Evolutionary conservation across 176 grass and related monocot genomes (phyloP).

Genomic region (Neostapfia colusana): DNA sequence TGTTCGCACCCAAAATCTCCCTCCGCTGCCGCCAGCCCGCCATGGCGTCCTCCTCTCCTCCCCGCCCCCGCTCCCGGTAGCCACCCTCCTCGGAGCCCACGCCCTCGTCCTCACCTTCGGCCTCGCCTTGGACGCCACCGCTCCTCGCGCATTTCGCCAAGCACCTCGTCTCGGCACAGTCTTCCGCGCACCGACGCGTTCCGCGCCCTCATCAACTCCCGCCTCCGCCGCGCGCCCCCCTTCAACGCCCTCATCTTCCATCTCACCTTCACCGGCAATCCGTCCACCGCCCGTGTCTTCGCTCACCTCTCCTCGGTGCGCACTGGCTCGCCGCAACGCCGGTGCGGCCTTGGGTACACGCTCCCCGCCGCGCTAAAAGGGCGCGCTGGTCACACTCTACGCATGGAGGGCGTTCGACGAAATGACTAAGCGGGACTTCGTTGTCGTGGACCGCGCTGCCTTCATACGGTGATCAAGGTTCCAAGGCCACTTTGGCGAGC

Average conservation of each 20-base stretch:
- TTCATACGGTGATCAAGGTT: conserved; percentile 35
- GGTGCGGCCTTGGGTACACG: conserved; percentile 26
- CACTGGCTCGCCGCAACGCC: background rate
- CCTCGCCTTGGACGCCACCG: conserved; percentile 17
- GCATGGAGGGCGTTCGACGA: conserved; percentile 54
- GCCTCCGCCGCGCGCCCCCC: conserved; percentile 6
- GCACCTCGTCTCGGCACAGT: conserved; percentile 11
- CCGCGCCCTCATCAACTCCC: conserved; percentile 14
- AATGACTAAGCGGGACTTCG: conserved; percentile 41
- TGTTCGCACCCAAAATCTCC: too few species aligned
- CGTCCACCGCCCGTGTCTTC: conserved; percentile 20
- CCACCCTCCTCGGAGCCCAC: conserved; percentile 17
- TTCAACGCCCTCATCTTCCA: conserved; percentile 46
- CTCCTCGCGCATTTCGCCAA: conserved; percentile 41
- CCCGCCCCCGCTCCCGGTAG: background rate
- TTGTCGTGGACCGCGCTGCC: conserved; percentile 49
- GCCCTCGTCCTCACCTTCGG: conserved; percentile 45
- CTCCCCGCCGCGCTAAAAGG: conserved; percentile 41
- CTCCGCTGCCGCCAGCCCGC: too few species aligned
- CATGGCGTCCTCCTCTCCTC: conserved; percentile 6
- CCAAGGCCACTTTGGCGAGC: too few species aligned
- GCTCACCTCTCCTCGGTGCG: conserved; percentile 17
- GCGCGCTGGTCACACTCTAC: conserved; percentile 49
- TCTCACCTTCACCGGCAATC: conserved; percentile 27
- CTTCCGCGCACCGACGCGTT: too few species aligned